Evolutionary conservation across 768 basidiomycete genomes (phyloP).

Genomic region (Lactarius akahatsu): DNA sequence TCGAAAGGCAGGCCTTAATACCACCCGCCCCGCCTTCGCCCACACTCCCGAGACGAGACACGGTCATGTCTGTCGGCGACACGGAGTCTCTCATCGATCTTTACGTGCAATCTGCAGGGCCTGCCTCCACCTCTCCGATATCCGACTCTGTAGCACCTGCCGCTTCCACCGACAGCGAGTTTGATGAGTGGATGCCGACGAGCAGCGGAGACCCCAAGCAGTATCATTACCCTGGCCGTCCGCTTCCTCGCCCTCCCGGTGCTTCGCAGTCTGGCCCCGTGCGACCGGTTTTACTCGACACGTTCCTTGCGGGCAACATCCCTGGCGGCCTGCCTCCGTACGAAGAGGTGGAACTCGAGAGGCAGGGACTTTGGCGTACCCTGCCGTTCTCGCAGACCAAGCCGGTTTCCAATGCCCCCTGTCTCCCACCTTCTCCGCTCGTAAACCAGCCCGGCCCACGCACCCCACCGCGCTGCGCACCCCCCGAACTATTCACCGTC

Average conservation of each 20-base stretch:
- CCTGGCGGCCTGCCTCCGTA: conserved; percentile 5
- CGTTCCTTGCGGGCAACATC: conserved; percentile 22
- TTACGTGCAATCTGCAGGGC: conserved; percentile 25
- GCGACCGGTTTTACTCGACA: conserved; percentile 20
- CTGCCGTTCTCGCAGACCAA: conserved; percentile 2
- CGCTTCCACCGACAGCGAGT: background rate
- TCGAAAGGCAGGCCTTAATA: conserved; percentile 14
- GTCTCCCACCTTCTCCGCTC: conserved; percentile 6
- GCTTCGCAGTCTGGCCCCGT: conserved; percentile 19
- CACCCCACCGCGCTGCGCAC: background rate
- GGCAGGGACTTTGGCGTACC: background rate
- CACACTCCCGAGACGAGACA: conserved; percentile 13
- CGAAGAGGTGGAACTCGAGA: conserved; percentile 5
- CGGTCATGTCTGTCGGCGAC: conserved; percentile 24
- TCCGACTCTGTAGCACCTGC: background rate
- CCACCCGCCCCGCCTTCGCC: background rate
- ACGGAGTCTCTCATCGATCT: conserved; percentile 29
- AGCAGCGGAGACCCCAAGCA: background rate
- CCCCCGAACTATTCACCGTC: conserved; percentile 6
- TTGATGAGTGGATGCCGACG: background rate
- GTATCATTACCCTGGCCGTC: conserved; percentile 28
- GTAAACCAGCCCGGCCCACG: conserved; percentile 4
- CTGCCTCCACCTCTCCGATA: background rate
- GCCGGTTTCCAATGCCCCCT: background rate
- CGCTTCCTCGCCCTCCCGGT: conserved; percentile 29